A percentile compares a stretch with the other conserved stretches of the same genome.
phyloP scores from a whole-genome alignment of 1,284 basidiomycete species.

The Cutaneotrichosporon sp. region DNA sequence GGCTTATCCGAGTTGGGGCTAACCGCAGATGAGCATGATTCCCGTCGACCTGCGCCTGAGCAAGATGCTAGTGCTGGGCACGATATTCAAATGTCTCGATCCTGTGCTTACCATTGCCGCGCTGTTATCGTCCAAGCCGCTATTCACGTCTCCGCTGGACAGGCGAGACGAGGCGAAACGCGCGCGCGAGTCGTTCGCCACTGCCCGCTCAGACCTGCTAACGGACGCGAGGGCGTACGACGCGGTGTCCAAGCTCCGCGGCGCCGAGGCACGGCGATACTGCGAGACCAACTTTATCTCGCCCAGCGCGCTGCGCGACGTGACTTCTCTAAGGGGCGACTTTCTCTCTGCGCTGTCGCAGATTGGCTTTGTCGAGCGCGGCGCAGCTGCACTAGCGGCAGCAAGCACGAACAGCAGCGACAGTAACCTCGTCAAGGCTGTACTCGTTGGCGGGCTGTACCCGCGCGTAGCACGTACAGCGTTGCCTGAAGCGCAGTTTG shows the following conservation, averaged over 20 bases:
- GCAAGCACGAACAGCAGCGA: slow-evolving; percentile 56
- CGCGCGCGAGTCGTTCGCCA: slow-evolving; percentile 63
- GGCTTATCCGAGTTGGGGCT: too few relatives aligned
- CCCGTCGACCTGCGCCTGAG: slow-evolving; percentile 84
- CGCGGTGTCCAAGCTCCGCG: slow-evolving; percentile 57
- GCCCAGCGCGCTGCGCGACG: slow-evolving; percentile 66
- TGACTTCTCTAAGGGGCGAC: slow-evolving; percentile 71
- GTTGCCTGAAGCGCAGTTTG: slow-evolving; percentile 73
- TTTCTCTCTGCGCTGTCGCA: slow-evolving; percentile 67
- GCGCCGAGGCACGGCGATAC: slow-evolving; percentile 49
- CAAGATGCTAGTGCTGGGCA: slow-evolving; percentile 85
- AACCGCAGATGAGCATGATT: slow-evolving; percentile 60
- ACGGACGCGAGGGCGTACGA: slow-evolving; percentile 75
- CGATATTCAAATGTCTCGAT: slow-evolving; percentile 72
- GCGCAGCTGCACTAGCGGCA: slow-evolving; percentile 51
- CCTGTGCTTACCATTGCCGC: slow-evolving; percentile 72
- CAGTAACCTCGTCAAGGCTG: slow-evolving; percentile 69
- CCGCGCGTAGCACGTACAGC: slow-evolving; percentile 69
- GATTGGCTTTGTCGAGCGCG: slow-evolving; percentile 61
- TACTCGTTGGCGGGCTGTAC: slow-evolving; percentile 77
- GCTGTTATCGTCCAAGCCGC: slow-evolving; percentile 76
- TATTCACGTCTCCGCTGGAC: slow-evolving; percentile 76
- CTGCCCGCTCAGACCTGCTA: slow-evolving; percentile 76
- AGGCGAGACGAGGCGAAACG: slow-evolving; percentile 69
- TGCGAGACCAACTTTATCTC: slow-evolving; percentile 89